These are phyloP conservation scores for Rossbeevera mucosa DNA, from an alignment of 768 basidiomycete genomes.

Conservation along the genomic window DNA sequence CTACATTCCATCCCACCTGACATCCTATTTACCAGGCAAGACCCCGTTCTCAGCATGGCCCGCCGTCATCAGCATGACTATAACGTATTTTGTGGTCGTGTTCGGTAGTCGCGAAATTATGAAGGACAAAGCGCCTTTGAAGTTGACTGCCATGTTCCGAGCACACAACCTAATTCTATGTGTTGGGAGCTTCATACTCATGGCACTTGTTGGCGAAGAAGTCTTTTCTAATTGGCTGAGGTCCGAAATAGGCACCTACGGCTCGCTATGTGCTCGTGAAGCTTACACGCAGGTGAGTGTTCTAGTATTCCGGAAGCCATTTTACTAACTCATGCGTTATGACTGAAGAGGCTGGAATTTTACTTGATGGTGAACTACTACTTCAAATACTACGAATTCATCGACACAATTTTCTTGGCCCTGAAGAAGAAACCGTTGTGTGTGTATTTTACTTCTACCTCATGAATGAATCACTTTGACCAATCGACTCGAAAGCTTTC, in stretches of 20 bases:
- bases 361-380: slow-evolving; percentile 98
- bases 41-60: slow-evolving; percentile 77
- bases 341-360: slow-evolving; percentile 71
- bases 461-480: slow-evolving; percentile 1
- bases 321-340: not conserved
- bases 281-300: slow-evolving; percentile 81
- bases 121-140: slow-evolving; percentile 66
- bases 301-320: not conserved
- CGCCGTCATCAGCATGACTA: slow-evolving; percentile 62
- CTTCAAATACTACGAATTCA: slow-evolving; percentile 91
- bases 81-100: slow-evolving; percentile 77
- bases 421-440: slow-evolving; percentile 96
- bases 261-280: slow-evolving; percentile 62
- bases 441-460: slow-evolving; percentile 34
- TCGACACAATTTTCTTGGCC: slow-evolving; percentile 93
- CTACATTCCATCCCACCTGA: slow-evolving; percentile 52
- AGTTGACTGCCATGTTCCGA: slow-evolving; percentile 77
- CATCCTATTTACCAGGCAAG: slow-evolving; percentile 63
- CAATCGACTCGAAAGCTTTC: slow-evolving; percentile 55
- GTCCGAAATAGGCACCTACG: slow-evolving; percentile 69
- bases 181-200: slow-evolving; percentile 69
- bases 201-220: slow-evolving; percentile 83
- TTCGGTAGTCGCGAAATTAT: slow-evolving; percentile 80
- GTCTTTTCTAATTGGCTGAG: slow-evolving; percentile 74
- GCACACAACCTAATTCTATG: slow-evolving; percentile 85